These are phyloP conservation scores for Leishmania arabica DNA, from an alignment of 208 protist species.

Conservation along the genomic window DNA sequence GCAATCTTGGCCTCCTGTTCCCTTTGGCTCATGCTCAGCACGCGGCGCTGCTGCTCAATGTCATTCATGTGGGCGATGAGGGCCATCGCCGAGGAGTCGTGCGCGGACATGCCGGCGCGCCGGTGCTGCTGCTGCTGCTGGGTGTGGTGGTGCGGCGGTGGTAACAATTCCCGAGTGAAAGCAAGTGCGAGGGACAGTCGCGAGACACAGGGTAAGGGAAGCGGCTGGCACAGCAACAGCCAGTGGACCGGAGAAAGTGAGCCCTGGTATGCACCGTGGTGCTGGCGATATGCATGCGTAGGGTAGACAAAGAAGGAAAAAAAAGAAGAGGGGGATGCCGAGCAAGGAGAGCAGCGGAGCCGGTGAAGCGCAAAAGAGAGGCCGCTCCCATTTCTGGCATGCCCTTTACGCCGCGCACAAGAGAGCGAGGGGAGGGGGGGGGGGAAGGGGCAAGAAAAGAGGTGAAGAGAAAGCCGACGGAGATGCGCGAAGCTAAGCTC, in stretches of 20 bases:
- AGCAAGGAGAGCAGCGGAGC: background rate
- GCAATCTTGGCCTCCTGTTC: conserved; percentile 66
- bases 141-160: too few species aligned
- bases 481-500: background rate
- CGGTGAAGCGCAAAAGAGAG: background rate
- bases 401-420: background rate
- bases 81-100: conserved; percentile 45
- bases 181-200: background rate
- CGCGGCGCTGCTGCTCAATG: conserved; percentile 72
- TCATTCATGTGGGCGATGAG: conserved; percentile 81
- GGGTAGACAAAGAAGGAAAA: background rate
- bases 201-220: background rate
- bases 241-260: background rate
- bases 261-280: background rate
- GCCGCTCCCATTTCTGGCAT: background rate
- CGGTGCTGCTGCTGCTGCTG: background rate
- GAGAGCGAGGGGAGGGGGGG: too few species aligned
- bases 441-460: too few species aligned
- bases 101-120: conserved; percentile 10
- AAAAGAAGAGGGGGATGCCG: background rate
- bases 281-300: background rate
- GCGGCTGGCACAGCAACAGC: background rate
- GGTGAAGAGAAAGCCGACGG: too few species aligned
- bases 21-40: conserved; percentile 72
- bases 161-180: background rate